Evolutionary conservation across 2,329 filamentous ascomycete genomes (phyloP).

Genomic region (Aspergillus sp.): DNA sequence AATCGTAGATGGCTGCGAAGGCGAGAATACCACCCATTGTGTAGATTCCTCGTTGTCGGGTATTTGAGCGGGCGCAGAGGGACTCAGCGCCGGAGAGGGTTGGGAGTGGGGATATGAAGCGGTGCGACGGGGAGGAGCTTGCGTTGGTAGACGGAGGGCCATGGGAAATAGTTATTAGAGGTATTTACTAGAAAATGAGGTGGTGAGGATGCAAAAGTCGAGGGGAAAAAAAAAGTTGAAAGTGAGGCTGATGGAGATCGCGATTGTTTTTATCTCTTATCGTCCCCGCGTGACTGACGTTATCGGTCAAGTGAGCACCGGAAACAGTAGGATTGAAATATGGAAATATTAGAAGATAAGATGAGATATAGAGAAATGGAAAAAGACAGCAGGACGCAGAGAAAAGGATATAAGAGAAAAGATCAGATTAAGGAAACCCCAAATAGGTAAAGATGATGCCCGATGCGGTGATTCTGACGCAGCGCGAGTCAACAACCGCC

Average conservation of each 20-base stretch:
- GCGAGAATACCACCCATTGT: slow-evolving; percentile 95
- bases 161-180: slow-evolving; percentile 15
- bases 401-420: neutral
- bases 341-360: neutral
- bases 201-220: slow-evolving; percentile 1
- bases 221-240: neutral
- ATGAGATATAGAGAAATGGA: neutral
- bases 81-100: slow-evolving; percentile 20
- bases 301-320: neutral
- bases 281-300: slow-evolving; percentile 13
- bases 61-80: slow-evolving; percentile 27
- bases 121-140: slow-evolving; percentile 28
- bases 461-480: neutral
- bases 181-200: neutral
- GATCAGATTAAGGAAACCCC: slow-evolving; percentile 4
- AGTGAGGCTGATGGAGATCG: neutral
- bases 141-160: slow-evolving; percentile 34
- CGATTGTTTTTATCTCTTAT: slow-evolving; percentile 4
- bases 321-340: neutral
- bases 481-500: neutral
- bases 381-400: neutral
- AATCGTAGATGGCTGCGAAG: slow-evolving; percentile 58
- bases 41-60: slow-evolving; percentile 65
- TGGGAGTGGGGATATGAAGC: slow-evolving; percentile 26
- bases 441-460: neutral